These are phyloP conservation scores for Firmiana major DNA, from an alignment of 345 rosid genomes.

Conservation along the genomic window DNA sequence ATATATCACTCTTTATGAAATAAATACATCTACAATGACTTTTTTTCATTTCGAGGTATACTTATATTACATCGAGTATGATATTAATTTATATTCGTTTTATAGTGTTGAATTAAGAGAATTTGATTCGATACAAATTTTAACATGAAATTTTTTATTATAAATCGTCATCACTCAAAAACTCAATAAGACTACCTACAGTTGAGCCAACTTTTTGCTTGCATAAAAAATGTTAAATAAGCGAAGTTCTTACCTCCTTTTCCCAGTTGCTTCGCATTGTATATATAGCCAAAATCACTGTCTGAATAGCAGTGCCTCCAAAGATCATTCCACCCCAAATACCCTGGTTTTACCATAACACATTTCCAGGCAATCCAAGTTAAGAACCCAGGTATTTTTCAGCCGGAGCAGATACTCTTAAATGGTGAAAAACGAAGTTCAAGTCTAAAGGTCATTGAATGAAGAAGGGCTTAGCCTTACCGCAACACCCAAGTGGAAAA, in stretches of 20 bases:
- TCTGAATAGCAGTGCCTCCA: constrained; percentile 59
- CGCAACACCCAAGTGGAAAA: constrained; percentile 51
- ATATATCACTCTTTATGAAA: background rate
- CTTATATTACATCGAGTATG: no score
- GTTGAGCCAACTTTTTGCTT: no score
- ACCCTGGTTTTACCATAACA: constrained; percentile 39
- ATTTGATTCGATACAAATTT: no score
- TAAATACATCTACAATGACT: background rate
- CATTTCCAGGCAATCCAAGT: background rate
- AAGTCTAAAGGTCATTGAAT: background rate
- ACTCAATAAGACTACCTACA: no score
- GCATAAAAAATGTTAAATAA: no score
- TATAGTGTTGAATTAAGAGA: no score
- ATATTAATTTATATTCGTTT: no score
- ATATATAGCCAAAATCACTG: constrained; percentile 45
- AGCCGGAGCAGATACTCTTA: background rate
- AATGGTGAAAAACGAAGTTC: background rate
- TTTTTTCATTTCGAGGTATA: no score
- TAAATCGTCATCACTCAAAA: no score
- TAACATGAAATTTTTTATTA: no score
- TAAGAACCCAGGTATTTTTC: background rate
- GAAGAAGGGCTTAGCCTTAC: constrained; percentile 24
- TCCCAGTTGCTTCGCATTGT: constrained; percentile 51
- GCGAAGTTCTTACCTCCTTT: constrained; percentile 38
- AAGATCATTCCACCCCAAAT: constrained; percentile 83